Evolutionary conservation across 371 early-diverging fungal genomes (phyloP).

Genomic region (Zychaea mexicana): DNA sequence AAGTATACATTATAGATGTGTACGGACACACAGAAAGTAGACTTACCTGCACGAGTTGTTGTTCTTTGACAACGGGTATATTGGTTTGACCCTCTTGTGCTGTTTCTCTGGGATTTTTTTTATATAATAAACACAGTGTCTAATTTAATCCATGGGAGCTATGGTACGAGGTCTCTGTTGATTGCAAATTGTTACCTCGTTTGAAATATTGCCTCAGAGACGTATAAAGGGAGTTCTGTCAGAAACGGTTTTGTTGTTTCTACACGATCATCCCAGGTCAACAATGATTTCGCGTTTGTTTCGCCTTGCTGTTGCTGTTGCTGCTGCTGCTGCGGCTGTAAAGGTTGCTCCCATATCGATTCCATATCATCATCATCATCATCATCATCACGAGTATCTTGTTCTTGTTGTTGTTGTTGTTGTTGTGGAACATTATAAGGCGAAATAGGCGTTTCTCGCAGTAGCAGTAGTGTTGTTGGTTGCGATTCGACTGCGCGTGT

Average conservation of each 20-base stretch:
- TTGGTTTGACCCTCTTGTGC: not conserved
- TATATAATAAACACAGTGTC: not conserved
- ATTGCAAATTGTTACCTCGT: conserved; percentile 7
- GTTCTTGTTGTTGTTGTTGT: not conserved
- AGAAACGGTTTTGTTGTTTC: conserved; percentile 37
- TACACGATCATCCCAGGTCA: conserved; percentile 1
- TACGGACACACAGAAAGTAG: too few species aligned
- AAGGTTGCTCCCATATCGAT: not conserved
- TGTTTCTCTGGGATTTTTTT: not conserved
- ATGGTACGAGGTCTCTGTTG: not conserved
- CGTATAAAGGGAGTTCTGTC: conserved; percentile 33
- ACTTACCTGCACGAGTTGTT: conserved; percentile 24
- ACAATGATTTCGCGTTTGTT: not conserved
- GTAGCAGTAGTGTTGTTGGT: not conserved
- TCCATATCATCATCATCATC: not conserved
- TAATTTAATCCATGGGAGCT: not conserved
- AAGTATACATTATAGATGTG: too few species aligned
- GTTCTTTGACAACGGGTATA: conserved; percentile 14
- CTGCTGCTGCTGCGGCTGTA: too few species aligned
- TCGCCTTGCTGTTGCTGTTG: too few species aligned
- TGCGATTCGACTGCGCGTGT: not conserved
- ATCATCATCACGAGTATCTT: too few species aligned
- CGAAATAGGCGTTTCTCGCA: not conserved
- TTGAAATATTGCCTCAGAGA: conserved; percentile 37
- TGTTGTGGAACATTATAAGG: not conserved